Percentiles rank a stretch among this genome's conserved stretches.
phyloP scores from a whole-genome alignment of 352 stramenopile genomes.

The Thalassiosira mediterranea region DNA sequence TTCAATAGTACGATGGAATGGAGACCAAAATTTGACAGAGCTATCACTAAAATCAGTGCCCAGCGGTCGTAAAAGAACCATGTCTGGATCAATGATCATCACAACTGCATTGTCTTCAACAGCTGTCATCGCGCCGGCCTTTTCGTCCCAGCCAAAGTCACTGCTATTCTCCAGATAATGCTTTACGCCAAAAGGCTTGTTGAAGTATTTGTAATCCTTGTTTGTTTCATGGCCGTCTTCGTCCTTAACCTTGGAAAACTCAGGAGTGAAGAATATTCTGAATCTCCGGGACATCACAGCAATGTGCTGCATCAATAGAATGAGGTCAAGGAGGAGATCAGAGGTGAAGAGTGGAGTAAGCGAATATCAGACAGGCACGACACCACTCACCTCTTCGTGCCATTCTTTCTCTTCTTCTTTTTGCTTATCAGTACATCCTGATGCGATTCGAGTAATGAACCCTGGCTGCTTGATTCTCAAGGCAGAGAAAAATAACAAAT shows the following conservation, averaged over 20 bases:
- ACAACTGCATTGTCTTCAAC: constrained; percentile 68
- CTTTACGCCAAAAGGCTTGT: constrained; percentile 86
- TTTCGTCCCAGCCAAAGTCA: constrained; percentile 56
- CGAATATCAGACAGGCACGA: constrained; percentile 1
- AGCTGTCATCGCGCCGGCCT: constrained; percentile 37
- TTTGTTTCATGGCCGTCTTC: constrained; percentile 49
- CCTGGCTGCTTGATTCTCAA: constrained; percentile 68
- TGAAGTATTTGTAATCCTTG: constrained; percentile 82
- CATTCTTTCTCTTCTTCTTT: constrained; percentile 47
- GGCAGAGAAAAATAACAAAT: constrained; percentile 83
- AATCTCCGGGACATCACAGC: constrained; percentile 75
- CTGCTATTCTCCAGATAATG: constrained; percentile 82
- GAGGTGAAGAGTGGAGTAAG: not conserved
- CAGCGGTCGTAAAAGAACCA: constrained; percentile 82
- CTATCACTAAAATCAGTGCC: constrained; percentile 70
- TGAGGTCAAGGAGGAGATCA: not conserved
- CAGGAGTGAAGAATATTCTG: constrained; percentile 85
- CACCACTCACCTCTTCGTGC: constrained; percentile 38
- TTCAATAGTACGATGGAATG: constrained; percentile 37
- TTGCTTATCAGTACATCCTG: constrained; percentile 70
- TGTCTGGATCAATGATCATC: constrained; percentile 86
- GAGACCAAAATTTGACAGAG: constrained; percentile 46
- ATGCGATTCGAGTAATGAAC: constrained; percentile 84
- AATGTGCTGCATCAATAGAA: constrained; percentile 24
- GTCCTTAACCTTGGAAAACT: constrained; percentile 65